Percentiles rank a stretch among this genome's conserved stretches.
These are phyloP conservation scores for Metschnikowia kunwiensis DNA, from an alignment of 805 yeast species.

Conservation along the genomic window DNA sequence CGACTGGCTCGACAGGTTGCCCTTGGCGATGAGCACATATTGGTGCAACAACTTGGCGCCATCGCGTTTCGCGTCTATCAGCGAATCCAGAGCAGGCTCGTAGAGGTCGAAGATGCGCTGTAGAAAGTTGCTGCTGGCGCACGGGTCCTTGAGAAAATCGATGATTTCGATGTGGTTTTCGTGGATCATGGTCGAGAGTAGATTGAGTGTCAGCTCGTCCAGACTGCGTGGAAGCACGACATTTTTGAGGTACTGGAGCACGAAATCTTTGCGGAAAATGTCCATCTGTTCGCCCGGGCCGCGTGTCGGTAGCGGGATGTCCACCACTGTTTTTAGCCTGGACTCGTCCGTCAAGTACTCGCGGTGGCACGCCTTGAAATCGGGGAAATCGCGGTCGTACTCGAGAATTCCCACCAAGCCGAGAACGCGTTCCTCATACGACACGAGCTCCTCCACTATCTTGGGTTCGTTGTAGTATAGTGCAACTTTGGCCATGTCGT, in stretches of 20 bases:
- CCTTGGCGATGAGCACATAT: conserved; percentile 70
- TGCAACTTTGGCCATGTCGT: conserved; percentile 69
- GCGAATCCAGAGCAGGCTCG: conserved; percentile 14
- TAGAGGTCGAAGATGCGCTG: conserved; percentile 59
- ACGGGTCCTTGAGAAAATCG: conserved; percentile 50
- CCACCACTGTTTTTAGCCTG: conserved; percentile 62
- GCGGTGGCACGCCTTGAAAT: conserved; percentile 75
- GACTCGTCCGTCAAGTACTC: conserved; percentile 56
- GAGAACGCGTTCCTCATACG: conserved; percentile 30
- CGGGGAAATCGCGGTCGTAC: conserved; percentile 83
- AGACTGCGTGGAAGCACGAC: conserved; percentile 77
- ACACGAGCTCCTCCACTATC: conserved; percentile 33
- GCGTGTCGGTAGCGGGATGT: conserved; percentile 46
- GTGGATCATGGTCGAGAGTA: conserved; percentile 65
- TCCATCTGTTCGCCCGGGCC: conserved; percentile 39
- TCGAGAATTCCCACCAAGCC: conserved; percentile 80
- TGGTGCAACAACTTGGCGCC: conserved; percentile 81
- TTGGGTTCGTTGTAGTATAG: conserved; percentile 64
- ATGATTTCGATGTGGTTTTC: conserved; percentile 67
- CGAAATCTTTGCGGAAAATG: conserved; percentile 70
- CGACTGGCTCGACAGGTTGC: conserved; percentile 57
- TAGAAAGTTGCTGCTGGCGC: conserved; percentile 43
- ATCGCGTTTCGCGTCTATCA: conserved; percentile 42
- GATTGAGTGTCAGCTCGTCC: conserved; percentile 74
- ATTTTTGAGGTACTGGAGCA: conserved; percentile 79